A percentile compares a stretch with the other conserved stretches of the same genome.
phyloP scores from a whole-genome alignment of 768 basidiomycete genomes.

The Termitomyces heimii region DNA sequence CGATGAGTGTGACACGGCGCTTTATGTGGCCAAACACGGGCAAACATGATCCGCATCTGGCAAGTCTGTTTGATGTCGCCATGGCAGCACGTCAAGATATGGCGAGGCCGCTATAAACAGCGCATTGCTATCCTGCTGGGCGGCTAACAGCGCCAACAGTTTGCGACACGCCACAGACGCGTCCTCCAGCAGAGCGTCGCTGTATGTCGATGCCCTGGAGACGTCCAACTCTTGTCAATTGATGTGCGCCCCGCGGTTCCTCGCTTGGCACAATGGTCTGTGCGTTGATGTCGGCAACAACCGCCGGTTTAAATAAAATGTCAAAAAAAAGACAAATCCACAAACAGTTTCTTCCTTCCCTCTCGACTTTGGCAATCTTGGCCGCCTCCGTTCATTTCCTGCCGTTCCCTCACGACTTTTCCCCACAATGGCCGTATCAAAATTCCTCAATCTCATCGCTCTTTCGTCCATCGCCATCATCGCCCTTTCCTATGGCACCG shows the following conservation, averaged over 20 bases:
- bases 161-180: background rate
- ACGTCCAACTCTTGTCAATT: background rate
- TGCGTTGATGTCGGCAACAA: conserved; percentile 18
- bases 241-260: background rate
- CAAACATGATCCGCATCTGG: conserved; percentile 23
- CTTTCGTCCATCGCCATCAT: conserved; percentile 54
- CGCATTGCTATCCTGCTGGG: background rate
- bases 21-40: conserved; percentile 36
- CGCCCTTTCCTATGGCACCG: conserved; percentile 39
- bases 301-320: conserved; percentile 13
- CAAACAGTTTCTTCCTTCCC: conserved; percentile 6
- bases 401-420: conserved; percentile 18
- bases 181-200: background rate
- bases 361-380: conserved; percentile 17
- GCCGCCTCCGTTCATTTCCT: conserved; percentile 21
- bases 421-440: conserved; percentile 35
- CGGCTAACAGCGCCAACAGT: background rate
- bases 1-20: conserved; percentile 11
- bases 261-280: conserved; percentile 12
- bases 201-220: background rate
- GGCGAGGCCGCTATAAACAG: background rate
- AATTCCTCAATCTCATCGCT: conserved; percentile 53
- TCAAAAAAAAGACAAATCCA: conserved; percentile 6
- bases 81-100: conserved; percentile 24
- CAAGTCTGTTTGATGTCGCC: conserved; percentile 31